Base-by-base conservation (phyloP, 2,329 filamentous ascomycete species). In the Fusarium piperis region DNA sequence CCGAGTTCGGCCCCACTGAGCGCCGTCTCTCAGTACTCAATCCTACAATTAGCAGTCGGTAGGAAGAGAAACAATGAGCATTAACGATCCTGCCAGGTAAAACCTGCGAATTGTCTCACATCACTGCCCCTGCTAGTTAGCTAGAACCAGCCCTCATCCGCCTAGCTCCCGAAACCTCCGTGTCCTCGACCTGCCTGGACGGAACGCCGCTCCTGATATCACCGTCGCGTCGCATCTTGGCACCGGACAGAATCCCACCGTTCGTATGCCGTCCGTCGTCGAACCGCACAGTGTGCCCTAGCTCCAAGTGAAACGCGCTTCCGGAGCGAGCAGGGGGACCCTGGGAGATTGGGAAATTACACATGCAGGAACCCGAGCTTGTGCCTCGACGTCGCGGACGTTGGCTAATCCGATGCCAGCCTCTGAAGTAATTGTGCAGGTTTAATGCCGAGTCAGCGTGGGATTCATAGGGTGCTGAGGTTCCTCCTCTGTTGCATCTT, bases 331-430 rank as follows among this genome's bases (percentile, higher is more conserved):
- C 74, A 76, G 60, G 74, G 74, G 74, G 62, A 63, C 64, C 66
- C 57, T 65, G 73, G 73, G 52, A 52, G 61, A 58, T 13, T 68
- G 64, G 74, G 74, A 76, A 76, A 76, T 77, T 77, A 65, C 72
- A 67, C 51, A 33, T 76, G 74, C 65, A 72, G 74, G 68, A 70
- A 75, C 73, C 68, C 53, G 62, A 66, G 51, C 41, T 68, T 39
- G 56, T 48, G 41, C 59, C 51, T 38, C 18, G 52, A 51, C 64
- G 32, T 62, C 28, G 16, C 38, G 11, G n/a, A 18, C 35, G 13
- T 12, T 53, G 33, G 33, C 9, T 20, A 53, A 55, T 33, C 41
- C 26, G 23, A 28, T 48, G 38, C 15, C 3, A 56, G 26, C 13
- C 28, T 33, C 26, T 59, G 38, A n/a, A 26, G 41, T 39, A 26